Evolutionary conservation across 768 basidiomycete species (phyloP), one percentile per base, ranked within the genome.

Genomic region (Leccinum imitatum): DNA sequence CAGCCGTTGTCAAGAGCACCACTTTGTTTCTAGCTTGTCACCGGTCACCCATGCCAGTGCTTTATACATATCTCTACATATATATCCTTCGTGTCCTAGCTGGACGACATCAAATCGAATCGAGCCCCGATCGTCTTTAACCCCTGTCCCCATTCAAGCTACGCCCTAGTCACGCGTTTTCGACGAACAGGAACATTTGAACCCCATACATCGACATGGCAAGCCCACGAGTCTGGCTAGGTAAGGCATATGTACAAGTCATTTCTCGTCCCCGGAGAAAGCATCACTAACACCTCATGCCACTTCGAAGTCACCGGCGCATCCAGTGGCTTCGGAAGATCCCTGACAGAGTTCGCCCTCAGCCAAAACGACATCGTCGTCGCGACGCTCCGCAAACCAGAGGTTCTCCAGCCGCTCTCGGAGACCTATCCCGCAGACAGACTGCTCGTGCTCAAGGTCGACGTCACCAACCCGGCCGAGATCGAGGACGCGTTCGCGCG

Each of bases 321-420:
- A 11, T 76, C 74, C 0, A 68, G 75, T 4, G 78, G 80, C 7
- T 71, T 81, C 51, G 80, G 79, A 9, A 72, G 67, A 30, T 51
- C 60, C 14, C 64, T 77, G 57, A 67, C 69, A 4, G 73, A 78
- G 58, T 55, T 39, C 17, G 67, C 69, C 51, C 69, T 81, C 37
- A 58, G 48, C n/a, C 63, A 67, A 7, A 78, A 78, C 25, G 76
- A 78, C 50, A 73, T 67, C 17, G 78, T 65, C 35, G 72, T 80
- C 52, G 80, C 81, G 5, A 79, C 80, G 19, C 68, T 78, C 47
- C 76, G 80, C 48, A 75, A 68, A 44, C 78, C 80, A 7, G 72
- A 65, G 17, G 50, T 57, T 4, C 68, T 69, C 44, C 48, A 55
- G 21, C 33, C 50, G 0, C 59, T 63, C 23, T 31, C 53, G 0